phyloP scores from a whole-genome alignment of 2,329 filamentous ascomycete species.

The Domatiomyces globalis region DNA sequence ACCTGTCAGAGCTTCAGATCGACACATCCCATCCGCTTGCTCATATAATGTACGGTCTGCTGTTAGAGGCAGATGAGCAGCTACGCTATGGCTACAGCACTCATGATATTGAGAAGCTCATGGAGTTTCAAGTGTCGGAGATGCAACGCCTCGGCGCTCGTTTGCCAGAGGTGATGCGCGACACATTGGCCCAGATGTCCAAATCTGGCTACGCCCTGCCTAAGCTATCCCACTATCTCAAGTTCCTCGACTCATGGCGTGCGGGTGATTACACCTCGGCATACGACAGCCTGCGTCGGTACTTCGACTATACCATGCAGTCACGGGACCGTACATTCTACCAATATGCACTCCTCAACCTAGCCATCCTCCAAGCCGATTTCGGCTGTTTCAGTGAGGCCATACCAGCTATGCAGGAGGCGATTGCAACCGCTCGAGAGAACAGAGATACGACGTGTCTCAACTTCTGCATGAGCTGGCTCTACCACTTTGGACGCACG shows the following conservation, averaged over 20 bases:
- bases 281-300: slow-evolving; percentile 81
- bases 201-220: slow-evolving; percentile 18
- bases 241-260: slow-evolving; percentile 84
- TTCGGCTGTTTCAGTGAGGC: slow-evolving; percentile 86
- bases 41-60: slow-evolving; percentile 37
- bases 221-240: slow-evolving; percentile 24
- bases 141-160: slow-evolving; percentile 73
- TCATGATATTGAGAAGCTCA: slow-evolving; percentile 63
- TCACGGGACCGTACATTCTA: slow-evolving; percentile 72
- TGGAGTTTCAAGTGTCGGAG: slow-evolving; percentile 79
- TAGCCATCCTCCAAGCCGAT: slow-evolving; percentile 85
- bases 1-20: slow-evolving; percentile 46
- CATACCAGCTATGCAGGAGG: slow-evolving; percentile 86
- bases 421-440: slow-evolving; percentile 84
- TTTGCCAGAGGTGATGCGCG: slow-evolving; percentile 58
- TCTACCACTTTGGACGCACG: slow-evolving; percentile 83
- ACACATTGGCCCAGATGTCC: slow-evolving; percentile 56
- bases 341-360: slow-evolving; percentile 85
- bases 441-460: slow-evolving; percentile 84
- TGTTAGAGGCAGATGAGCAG: slow-evolving; percentile 27
- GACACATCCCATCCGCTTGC: slow-evolving; percentile 36
- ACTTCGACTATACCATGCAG: slow-evolving; percentile 94
- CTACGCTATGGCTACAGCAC: slow-evolving; percentile 39
- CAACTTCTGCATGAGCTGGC: slow-evolving; percentile 91
- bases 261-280: slow-evolving; percentile 80